Evolutionary conservation across 768 basidiomycete species (phyloP), one percentile per base, ranked within the genome.

Genomic region (Neoboletus brunneissimus): DNA sequence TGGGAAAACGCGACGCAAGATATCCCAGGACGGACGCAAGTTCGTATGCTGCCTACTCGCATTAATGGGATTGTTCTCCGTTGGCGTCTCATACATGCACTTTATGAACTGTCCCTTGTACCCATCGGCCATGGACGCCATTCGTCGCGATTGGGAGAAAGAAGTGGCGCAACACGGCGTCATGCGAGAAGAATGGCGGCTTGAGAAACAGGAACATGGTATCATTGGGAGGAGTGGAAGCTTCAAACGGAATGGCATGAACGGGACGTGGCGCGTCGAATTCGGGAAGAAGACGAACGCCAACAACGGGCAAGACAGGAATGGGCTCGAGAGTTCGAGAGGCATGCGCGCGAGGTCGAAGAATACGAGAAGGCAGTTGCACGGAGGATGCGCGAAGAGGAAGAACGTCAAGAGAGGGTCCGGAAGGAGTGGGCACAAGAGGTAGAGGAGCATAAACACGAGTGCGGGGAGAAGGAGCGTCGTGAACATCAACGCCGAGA

Each of bases 391-490:
- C 34, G 27, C 5, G 27, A 27, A 27, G 27, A 27, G 5, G 5
- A 27, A 27, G 27, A 27, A 27, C 27, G 27, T 27, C 27, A 27
- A 27, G 27, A 27, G 27, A 27, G 27, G 3, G 27, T 27, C 5
- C 27, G 27, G 25, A 25, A 49, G 27, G 34, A 22, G 6, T 61
- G 59, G 54, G 42, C 23, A 15, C n/a, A 3, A 18, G 62, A 64
- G 45, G 4, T 35, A 15, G 34, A 35, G 6, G 5, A 6, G 34
- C 13, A 66, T n/a, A 29, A 0, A 22, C 45, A 22, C n/a, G 42
- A 59, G n/a, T 52, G 32, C 22, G 55, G 63, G 10, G 60, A 63
- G 16, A 56, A 49, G 40, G 48, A 59, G n/a, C 55, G 44, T 27
- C 57, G 15, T 12, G 64, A 65, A 51, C 12, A 41, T 2, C 18